These are phyloP conservation scores for Rhodotorula sp. DNA, from an alignment of 1,284 basidiomycete genomes.

Conservation along the genomic window DNA sequence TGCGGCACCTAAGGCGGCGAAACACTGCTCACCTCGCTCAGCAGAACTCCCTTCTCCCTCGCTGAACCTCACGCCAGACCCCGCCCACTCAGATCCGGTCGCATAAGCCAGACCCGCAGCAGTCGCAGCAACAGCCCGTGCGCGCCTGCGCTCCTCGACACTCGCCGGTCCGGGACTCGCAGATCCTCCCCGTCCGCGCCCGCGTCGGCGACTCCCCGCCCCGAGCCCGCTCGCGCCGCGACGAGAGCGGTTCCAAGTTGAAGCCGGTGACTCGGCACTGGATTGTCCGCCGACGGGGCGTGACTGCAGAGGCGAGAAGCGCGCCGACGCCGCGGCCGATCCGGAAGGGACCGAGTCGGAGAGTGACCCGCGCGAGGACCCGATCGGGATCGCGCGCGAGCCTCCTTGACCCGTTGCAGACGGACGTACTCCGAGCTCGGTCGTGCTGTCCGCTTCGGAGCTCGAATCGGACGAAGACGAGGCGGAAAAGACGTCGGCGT, in stretches of 20 bases:
- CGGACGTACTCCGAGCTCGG: background rate
- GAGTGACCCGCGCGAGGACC: background rate
- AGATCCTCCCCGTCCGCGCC: background rate
- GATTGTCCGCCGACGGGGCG: slow-evolving; percentile 20
- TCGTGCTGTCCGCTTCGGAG: slow-evolving; percentile 4
- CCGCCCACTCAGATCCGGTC: background rate
- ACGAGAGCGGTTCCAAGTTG: slow-evolving; percentile 4
- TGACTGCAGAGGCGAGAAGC: slow-evolving; percentile 22
- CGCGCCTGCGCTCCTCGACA: slow-evolving; percentile 29
- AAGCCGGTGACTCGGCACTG: background rate
- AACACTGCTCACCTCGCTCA: slow-evolving; percentile 7
- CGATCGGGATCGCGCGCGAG: slow-evolving; percentile 30
- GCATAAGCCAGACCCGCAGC: background rate
- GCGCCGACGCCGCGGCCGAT: background rate
- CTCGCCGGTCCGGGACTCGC: slow-evolving; percentile 29
- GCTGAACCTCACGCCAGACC: background rate
- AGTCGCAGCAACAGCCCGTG: slow-evolving; percentile 7
- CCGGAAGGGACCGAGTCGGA: background rate
- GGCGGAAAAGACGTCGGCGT: slow-evolving; percentile 14
- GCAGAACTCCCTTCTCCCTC: slow-evolving; percentile 8
- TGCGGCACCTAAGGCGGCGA: too few relatives aligned
- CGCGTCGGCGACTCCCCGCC: background rate
- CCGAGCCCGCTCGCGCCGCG: background rate
- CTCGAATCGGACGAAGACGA: slow-evolving; percentile 11
- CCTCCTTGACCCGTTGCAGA: background rate